phyloP scores from a whole-genome alignment of 2,329 filamentous ascomycete species.

The Calonectria henricotiae region DNA sequence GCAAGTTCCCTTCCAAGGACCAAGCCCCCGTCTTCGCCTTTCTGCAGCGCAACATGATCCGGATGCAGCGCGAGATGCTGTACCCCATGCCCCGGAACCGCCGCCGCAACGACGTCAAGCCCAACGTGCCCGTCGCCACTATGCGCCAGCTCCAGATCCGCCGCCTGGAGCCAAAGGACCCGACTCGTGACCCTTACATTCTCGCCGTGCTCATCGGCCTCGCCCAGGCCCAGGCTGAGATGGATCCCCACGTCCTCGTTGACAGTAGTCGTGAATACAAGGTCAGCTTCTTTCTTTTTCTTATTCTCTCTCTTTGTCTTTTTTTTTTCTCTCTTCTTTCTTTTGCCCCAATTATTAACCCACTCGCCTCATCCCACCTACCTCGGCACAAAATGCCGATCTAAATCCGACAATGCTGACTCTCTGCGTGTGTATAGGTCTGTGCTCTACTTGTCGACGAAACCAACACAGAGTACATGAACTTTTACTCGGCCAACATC shows the following conservation, averaged over 20 bases:
- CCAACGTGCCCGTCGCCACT: conserved; percentile 42
- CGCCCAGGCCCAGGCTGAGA: conserved; percentile 48
- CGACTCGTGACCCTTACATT: conserved; percentile 48
- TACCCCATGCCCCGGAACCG: conserved; percentile 40
- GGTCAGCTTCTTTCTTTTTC: conserved; percentile 30
- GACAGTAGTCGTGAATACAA: conserved; percentile 37
- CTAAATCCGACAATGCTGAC: too few species aligned
- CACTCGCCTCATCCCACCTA: too few species aligned
- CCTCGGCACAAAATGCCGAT: too few species aligned
- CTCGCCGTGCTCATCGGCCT: conserved; percentile 48
- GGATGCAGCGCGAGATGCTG: conserved; percentile 41
- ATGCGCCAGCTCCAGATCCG: conserved; percentile 43
- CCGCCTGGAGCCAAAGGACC: conserved; percentile 43
- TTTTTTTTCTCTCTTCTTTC: neutral
- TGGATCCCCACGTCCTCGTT: neutral
- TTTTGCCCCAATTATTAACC: neutral
- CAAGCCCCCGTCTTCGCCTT: conserved; percentile 46
- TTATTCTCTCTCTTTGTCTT: neutral
- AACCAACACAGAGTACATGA: conserved; percentile 42
- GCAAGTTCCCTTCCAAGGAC: conserved; percentile 26
- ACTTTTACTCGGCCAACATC: conserved; percentile 45
- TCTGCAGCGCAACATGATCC: conserved; percentile 47
- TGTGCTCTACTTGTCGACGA: conserved; percentile 46
- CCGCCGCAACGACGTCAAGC: conserved; percentile 26
- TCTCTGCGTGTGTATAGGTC: conserved; percentile 28